Evolutionary conservation across 805 yeast species (phyloP).

Genomic region (Pachysolen tannophilus): DNA sequence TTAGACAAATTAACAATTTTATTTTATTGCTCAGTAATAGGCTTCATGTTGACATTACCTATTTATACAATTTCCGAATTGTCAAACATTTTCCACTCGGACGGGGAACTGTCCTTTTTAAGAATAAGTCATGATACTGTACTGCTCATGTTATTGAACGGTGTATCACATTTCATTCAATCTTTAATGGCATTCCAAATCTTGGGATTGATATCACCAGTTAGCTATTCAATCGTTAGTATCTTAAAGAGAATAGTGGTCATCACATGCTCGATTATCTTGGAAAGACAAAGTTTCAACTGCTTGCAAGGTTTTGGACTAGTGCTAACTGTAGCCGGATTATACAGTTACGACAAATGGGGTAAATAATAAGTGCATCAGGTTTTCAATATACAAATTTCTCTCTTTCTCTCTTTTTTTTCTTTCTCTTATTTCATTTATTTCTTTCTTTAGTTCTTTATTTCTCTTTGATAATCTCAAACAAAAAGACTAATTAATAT

Average conservation of each 20-base stretch:
- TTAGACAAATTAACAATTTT: slow-evolving; percentile 66
- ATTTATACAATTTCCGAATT: slow-evolving; percentile 54
- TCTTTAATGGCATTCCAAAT: slow-evolving; percentile 76
- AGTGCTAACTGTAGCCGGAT: slow-evolving; percentile 41
- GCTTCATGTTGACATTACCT: slow-evolving; percentile 60
- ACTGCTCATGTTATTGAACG: slow-evolving; percentile 59
- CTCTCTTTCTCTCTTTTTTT: too few species aligned
- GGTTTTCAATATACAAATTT: too few species aligned
- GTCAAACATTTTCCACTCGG: too few species aligned
- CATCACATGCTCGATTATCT: slow-evolving; percentile 68
- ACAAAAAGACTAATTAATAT: too few species aligned
- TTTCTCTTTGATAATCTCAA: too few species aligned
- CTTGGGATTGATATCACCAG: slow-evolving; percentile 73
- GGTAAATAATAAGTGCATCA: too few species aligned
- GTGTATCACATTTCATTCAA: slow-evolving; percentile 72
- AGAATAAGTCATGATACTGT: too few species aligned
- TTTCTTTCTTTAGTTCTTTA: too few species aligned
- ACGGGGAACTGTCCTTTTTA: too few species aligned
- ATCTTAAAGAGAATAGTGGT: slow-evolving; percentile 85
- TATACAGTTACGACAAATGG: slow-evolving; percentile 60
- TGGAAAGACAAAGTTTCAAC: slow-evolving; percentile 43
- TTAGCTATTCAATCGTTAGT: slow-evolving; percentile 80
- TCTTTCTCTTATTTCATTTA: too few species aligned
- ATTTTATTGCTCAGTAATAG: slow-evolving; percentile 63
- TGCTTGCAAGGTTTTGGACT: slow-evolving; percentile 42